Percentiles rank a stretch among this genome's conserved stretches.
phyloP scores from a whole-genome alignment of 2,329 filamentous ascomycete species.

The Aureobasidium sp. region DNA sequence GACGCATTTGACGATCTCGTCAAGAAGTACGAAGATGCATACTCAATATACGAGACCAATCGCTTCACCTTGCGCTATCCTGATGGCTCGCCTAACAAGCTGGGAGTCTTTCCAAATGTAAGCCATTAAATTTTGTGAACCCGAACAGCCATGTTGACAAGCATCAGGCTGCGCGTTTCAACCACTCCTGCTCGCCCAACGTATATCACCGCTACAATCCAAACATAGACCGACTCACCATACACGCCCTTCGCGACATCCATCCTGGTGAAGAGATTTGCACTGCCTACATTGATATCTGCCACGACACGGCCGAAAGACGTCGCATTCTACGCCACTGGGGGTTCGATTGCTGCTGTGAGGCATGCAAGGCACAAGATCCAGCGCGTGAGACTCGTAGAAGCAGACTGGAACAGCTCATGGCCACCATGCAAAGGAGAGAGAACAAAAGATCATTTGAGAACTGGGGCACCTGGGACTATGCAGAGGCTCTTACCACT shows the following conservation, averaged over 20 bases:
- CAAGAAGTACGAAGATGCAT: constrained; percentile 14
- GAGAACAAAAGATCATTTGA: constrained; percentile 11
- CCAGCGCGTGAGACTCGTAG: constrained; percentile 13
- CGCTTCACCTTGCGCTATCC: constrained; percentile 18
- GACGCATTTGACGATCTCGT: constrained; percentile 12
- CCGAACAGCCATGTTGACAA: neutral
- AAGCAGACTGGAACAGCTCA: constrained; percentile 13
- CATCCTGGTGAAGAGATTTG: constrained; percentile 25
- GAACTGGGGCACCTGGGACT: constrained; percentile 14
- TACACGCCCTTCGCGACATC: constrained; percentile 27
- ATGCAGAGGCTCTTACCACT: constrained; percentile 11
- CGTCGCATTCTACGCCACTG: constrained; percentile 22
- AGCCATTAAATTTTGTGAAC: no score
- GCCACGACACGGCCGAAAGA: constrained; percentile 15
- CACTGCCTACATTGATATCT: constrained; percentile 21
- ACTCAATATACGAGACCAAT: constrained; percentile 18
- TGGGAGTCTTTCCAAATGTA: constrained; percentile 17
- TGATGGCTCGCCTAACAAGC: constrained; percentile 9
- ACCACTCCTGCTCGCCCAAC: constrained; percentile 18
- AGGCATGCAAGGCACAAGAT: constrained; percentile 22
- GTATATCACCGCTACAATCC: constrained; percentile 19
- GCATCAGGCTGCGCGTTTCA: constrained; percentile 14
- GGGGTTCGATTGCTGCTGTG: constrained; percentile 27
- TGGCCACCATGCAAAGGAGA: constrained; percentile 5
- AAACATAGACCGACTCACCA: constrained; percentile 17